A percentile compares a stretch with the other conserved stretches of the same genome.
Conservation (phyloP, 331 rosid genomes). For the Malus hybrid region DNA sequence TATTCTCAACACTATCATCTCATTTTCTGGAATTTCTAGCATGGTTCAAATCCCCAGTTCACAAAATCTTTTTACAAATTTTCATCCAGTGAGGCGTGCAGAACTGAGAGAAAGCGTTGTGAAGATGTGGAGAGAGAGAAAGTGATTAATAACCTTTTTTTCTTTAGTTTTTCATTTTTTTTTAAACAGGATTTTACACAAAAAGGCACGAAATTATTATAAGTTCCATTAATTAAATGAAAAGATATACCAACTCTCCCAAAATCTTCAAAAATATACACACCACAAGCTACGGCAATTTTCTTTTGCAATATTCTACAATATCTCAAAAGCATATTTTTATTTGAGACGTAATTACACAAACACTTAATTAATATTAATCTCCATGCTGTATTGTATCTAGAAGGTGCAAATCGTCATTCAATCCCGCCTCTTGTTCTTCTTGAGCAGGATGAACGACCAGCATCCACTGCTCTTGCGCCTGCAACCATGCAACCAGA, state of each 20-base stretch:
- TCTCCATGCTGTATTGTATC: not conserved
- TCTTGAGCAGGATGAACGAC: constrained; percentile 40
- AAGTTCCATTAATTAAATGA: not conserved
- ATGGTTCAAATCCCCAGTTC: too few species aligned
- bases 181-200: not conserved
- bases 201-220: not conserved
- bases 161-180: too few species aligned
- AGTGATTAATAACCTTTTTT: too few species aligned
- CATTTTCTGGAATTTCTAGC: too few species aligned
- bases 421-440: constrained; percentile 22
- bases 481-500: constrained; percentile 35
- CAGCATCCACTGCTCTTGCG: constrained; percentile 54
- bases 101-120: too few species aligned
- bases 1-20: too few species aligned
- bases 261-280: constrained; percentile 1
- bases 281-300: constrained; percentile 1
- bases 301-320: not conserved
- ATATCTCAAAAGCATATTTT: not conserved
- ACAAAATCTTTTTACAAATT: too few species aligned
- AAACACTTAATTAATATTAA: not conserved
- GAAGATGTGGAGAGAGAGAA: too few species aligned
- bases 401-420: not conserved
- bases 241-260: not conserved
- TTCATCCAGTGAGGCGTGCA: too few species aligned
- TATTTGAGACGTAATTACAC: not conserved